Evolutionary conservation across 345 rosid species (phyloP).

Genomic region (Pelargonium nanum): DNA sequence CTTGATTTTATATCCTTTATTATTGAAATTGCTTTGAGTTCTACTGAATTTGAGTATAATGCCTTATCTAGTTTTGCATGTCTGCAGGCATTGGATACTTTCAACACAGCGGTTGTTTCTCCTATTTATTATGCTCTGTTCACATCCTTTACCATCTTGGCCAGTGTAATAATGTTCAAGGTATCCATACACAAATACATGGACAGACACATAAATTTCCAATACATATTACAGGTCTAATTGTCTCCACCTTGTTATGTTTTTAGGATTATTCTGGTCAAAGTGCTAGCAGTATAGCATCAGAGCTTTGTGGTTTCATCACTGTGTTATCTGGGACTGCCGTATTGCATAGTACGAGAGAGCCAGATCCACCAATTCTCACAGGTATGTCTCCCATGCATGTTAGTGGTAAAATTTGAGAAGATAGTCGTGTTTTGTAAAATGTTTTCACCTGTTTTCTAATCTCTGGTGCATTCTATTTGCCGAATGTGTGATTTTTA

Average conservation of each 20-base stretch:
- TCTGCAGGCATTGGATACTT: constrained; percentile 70
- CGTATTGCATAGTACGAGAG: constrained; percentile 37
- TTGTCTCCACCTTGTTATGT: background rate
- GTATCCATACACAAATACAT: constrained; percentile 19
- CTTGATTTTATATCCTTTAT: too few species aligned
- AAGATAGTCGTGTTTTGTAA: background rate
- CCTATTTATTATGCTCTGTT: constrained; percentile 69
- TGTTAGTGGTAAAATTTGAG: background rate
- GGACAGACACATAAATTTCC: constrained; percentile 2
- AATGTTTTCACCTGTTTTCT: background rate
- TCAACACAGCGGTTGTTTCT: constrained; percentile 69
- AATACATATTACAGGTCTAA: background rate
- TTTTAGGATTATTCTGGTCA: constrained; percentile 41
- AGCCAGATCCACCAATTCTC: constrained; percentile 29
- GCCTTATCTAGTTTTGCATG: constrained; percentile 10
- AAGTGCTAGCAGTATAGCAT: constrained; percentile 38
- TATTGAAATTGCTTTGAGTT: too few species aligned
- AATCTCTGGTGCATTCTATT: background rate
- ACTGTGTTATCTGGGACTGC: constrained; percentile 38
- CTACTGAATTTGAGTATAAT: background rate
- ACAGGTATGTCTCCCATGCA: constrained; percentile 24
- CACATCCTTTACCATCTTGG: constrained; percentile 64
- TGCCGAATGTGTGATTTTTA: background rate
- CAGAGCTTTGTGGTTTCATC: constrained; percentile 43
- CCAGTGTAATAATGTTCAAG: constrained; percentile 83